Percentiles rank a stretch among this genome's conserved stretches.
Conservation (phyloP, 2,329 filamentous ascomycete species). For the Hypoxylon sp. region DNA sequence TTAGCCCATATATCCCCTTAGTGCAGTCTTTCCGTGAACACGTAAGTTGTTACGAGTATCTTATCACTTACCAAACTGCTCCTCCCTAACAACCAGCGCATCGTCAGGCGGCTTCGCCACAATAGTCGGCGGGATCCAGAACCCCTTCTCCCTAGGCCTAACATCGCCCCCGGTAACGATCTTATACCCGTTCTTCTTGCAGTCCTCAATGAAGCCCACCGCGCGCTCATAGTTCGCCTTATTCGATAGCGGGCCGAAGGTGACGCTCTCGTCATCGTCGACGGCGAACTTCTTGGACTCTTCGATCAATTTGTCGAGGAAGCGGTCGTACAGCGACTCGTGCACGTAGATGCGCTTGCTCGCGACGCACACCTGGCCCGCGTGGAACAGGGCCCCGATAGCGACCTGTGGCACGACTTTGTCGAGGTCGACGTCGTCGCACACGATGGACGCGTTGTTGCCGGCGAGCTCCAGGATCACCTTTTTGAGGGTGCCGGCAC, state of each 20-base stretch:
- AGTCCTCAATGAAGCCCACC: constrained; percentile 69
- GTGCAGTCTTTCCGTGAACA: no score
- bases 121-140: constrained; percentile 72
- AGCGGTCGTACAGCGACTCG: constrained; percentile 70
- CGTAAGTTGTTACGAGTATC: no score
- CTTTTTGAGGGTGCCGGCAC: constrained; percentile 67
- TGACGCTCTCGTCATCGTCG: constrained; percentile 53
- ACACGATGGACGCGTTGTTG: constrained; percentile 70
- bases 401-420: constrained; percentile 62
- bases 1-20: neutral
- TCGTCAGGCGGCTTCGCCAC: constrained; percentile 70
- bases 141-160: constrained; percentile 61
- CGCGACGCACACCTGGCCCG: constrained; percentile 69
- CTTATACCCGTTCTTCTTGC: constrained; percentile 67
- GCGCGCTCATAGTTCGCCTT: constrained; percentile 75
- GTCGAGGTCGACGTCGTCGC: constrained; percentile 66
- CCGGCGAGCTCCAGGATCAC: constrained; percentile 69
- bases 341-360: constrained; percentile 74
- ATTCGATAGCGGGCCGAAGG: constrained; percentile 75
- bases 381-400: constrained; percentile 65
- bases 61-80: constrained; percentile 68
- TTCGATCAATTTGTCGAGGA: constrained; percentile 61
- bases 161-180: constrained; percentile 66
- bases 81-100: constrained; percentile 69
- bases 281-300: constrained; percentile 63